Conservation (phyloP, 176 grass and related monocot genomes). For the Musa beccarii region DNA sequence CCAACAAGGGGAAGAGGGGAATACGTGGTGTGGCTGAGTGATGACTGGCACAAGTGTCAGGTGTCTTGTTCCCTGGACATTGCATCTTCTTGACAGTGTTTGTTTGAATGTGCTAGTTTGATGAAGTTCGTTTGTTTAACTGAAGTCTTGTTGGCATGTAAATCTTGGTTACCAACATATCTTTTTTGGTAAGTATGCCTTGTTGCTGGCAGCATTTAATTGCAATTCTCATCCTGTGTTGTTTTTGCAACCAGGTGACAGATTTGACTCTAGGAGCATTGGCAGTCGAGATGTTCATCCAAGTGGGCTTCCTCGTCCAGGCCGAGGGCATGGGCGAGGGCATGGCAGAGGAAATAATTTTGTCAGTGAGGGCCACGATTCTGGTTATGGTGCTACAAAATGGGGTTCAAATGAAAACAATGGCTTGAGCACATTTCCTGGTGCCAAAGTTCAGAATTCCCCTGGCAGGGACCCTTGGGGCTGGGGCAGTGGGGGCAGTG, state of each 20-base stretch:
- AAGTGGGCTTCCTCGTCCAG: conserved; percentile 33
- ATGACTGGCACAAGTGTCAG: no score
- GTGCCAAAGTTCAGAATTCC: conserved; percentile 32
- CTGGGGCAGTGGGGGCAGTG: conserved; percentile 25
- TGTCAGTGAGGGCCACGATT: conserved; percentile 20
- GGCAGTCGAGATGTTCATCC: conserved; percentile 29
- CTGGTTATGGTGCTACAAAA: conserved; percentile 24
- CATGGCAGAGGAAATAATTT: conserved; percentile 44
- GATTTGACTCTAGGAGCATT: conserved; percentile 62
- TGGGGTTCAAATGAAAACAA: conserved; percentile 33
- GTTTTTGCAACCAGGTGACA: conserved; percentile 42
- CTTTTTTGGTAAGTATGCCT: neutral
- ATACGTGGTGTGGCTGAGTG: no score
- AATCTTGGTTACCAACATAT: no score
- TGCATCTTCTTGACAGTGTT: no score
- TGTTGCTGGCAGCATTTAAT: neutral
- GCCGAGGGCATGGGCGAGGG: conserved; percentile 21
- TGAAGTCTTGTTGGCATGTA: no score
- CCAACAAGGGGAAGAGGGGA: no score
- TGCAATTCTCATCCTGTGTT: neutral
- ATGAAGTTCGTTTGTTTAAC: no score
- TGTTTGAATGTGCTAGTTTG: no score
- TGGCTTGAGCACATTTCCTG: conserved; percentile 27
- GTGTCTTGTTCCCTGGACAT: no score
- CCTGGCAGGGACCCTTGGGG: conserved; percentile 29